Base-by-base conservation (phyloP, 345 rosid species). In the Eucalyptus pauciflora region DNA sequence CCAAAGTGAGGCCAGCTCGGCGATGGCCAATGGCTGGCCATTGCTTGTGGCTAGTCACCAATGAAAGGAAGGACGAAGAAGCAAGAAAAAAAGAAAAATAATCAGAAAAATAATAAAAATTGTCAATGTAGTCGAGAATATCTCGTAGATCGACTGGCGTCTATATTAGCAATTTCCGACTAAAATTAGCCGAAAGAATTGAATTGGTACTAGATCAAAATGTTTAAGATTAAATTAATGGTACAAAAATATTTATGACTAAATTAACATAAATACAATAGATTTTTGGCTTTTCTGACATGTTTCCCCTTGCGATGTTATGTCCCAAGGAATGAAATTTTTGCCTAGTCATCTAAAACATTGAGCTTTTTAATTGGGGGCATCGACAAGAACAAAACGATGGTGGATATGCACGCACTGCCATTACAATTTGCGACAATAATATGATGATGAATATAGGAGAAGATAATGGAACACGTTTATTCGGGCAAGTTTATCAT, bases 91-190 rank as follows among this genome's bases (percentile, higher is more conserved):
- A 7, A 51, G 17, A 51, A 51, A 6, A 6, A 2, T 0, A 41
- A 37, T 37, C 5, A 13, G 1, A 4, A 50, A 50, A 50, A 50
- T 2, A 14, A 1, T 4, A 13, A 50, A 4, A 51, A 51, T 1
- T 51, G 22, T 51, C 20, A 15, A 50, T 0, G 7, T 50, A 50
- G 8, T 15, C 0, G 7, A 16, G 1, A 51, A 51, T 51, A 51
- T 0, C 22, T 6, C 8, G 3, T 16, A 16, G 0, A 51, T 3
- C 8, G 2, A 51, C 7, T 3, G 2, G 8, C 54, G 16, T 16
- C 18, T 0, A 15, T 1, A 7, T 6, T 1, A 51, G 0, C 0
- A 51, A 51, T 51, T 6, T 16, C 0, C 0, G 0, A 3, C 3
- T 3, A 51, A 51, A 51, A 52, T 52, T 52, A 7, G 2, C 0